phyloP scores from a whole-genome alignment of 1,284 basidiomycete genomes.

The Coniferiporia weirii region DNA sequence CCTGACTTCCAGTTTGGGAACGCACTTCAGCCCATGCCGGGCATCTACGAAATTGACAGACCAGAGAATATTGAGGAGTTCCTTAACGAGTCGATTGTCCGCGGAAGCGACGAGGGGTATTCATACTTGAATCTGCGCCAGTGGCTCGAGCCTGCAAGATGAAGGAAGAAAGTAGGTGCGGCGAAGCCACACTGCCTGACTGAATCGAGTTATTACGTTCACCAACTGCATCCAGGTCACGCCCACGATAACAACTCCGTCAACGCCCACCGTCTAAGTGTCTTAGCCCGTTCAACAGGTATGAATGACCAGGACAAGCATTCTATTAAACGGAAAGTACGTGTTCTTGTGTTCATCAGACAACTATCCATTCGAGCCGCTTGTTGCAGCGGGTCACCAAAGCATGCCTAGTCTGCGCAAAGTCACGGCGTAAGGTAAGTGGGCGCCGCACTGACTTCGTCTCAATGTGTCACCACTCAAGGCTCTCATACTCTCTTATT shows the following conservation, averaged over 20 bases:
- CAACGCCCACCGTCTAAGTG: not conserved
- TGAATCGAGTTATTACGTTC: not conserved
- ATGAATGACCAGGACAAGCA: slow-evolving; percentile 5
- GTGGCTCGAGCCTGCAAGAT: not conserved
- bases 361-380: not conserved
- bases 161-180: not conserved
- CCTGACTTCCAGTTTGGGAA: no score
- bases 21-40: no score
- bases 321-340: slow-evolving; percentile 11
- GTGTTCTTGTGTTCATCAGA: slow-evolving; percentile 4
- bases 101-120: no score
- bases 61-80: no score
- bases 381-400: slow-evolving; percentile 17
- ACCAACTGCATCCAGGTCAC: not conserved
- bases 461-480: no score
- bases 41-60: no score
- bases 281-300: not conserved
- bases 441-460: no score
- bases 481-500: not conserved
- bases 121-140: no score
- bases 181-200: not conserved
- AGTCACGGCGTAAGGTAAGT: slow-evolving; percentile 17
- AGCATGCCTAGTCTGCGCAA: slow-evolving; percentile 19
- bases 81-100: no score
- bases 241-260: not conserved